Evolutionary conservation across 306 rosid species (phyloP).

Genomic region (Begonia fuchsioides): DNA sequence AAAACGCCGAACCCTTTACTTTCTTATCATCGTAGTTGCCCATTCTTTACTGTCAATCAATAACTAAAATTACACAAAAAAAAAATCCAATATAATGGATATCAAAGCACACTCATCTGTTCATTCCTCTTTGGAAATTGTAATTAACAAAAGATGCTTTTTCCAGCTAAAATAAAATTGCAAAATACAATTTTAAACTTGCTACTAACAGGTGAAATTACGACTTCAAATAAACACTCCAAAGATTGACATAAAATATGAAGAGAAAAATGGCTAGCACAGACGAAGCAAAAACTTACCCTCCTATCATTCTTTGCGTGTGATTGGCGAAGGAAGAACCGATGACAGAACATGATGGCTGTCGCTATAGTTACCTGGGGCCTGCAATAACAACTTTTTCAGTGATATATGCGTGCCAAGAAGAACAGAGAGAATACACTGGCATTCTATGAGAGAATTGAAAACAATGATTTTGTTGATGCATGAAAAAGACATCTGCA

Average conservation of each 20-base stretch:
- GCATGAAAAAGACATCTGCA: constrained; percentile 27
- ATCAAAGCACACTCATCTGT: too few species aligned
- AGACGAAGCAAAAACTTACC: constrained; percentile 37
- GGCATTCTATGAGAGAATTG: too few species aligned
- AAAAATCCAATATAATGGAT: too few species aligned
- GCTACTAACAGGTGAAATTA: background rate
- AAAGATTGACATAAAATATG: background rate
- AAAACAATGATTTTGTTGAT: background rate
- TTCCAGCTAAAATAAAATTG: background rate
- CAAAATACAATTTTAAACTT: background rate
- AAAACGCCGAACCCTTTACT: too few species aligned
- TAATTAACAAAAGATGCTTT: background rate
- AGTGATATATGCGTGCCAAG: background rate
- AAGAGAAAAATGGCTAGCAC: background rate
- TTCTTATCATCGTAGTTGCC: too few species aligned
- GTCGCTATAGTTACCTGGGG: constrained; percentile 98
- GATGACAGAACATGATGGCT: constrained; percentile 89
- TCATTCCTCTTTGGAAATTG: too few species aligned
- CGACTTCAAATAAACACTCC: background rate
- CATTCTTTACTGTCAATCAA: too few species aligned
- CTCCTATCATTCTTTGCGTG: constrained; percentile 94
- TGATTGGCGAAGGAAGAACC: constrained; percentile 93
- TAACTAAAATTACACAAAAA: too few species aligned
- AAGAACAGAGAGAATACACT: too few species aligned
- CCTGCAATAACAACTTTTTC: constrained; percentile 30